Conservation (phyloP, 2,329 filamentous ascomycete genomes). For the Phaeosphaeria sp. region DNA sequence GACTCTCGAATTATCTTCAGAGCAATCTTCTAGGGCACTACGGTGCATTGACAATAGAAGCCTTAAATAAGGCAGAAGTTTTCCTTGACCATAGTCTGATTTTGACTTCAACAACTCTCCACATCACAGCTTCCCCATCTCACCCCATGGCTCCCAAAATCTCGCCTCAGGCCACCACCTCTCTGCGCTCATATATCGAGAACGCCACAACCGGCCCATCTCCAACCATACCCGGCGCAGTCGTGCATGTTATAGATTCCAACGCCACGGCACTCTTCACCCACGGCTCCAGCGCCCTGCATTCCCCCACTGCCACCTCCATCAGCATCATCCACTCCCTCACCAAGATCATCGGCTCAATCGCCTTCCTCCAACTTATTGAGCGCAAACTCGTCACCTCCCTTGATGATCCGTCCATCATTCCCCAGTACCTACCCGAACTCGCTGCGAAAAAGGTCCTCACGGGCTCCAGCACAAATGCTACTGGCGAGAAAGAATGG, state of each 20-base stretch:
- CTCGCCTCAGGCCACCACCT: not conserved
- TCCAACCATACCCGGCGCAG: slow-evolving; percentile 18
- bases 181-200: slow-evolving; percentile 17
- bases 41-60: no score
- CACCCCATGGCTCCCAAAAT: slow-evolving; percentile 13
- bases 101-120: not conserved
- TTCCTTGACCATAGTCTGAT: not conserved
- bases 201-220: slow-evolving; percentile 7
- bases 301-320: slow-evolving; percentile 14
- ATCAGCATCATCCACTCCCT: slow-evolving; percentile 26
- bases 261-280: slow-evolving; percentile 24
- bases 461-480: slow-evolving; percentile 10
- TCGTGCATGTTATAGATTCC: slow-evolving; percentile 26
- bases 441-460: slow-evolving; percentile 27
- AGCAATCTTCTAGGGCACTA: no score
- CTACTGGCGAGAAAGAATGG: slow-evolving; percentile 10
- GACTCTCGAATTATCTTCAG: not conserved
- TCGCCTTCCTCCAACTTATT: slow-evolving; percentile 34
- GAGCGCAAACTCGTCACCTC: slow-evolving; percentile 15
- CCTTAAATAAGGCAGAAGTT: not conserved
- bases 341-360: slow-evolving; percentile 32
- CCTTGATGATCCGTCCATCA: slow-evolving; percentile 24
- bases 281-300: slow-evolving; percentile 15
- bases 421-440: slow-evolving; percentile 25
- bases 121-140: not conserved